A percentile compares a stretch with the other conserved stretches of the same genome.
Conservation (phyloP, 2,329 filamentous ascomycete genomes). For the Pseudogymnoascus sp. region DNA sequence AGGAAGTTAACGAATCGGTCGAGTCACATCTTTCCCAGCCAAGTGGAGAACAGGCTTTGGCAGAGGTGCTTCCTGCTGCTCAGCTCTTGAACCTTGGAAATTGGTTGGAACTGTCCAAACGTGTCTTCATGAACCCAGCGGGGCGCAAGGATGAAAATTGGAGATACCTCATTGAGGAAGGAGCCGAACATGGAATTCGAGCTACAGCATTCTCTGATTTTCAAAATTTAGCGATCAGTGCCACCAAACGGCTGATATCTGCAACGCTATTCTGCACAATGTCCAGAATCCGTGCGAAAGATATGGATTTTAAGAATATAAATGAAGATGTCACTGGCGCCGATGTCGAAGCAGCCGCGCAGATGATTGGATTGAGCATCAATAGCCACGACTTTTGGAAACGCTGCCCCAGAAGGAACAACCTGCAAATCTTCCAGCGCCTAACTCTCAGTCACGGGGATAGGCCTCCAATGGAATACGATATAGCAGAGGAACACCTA, state of each 20-base stretch:
- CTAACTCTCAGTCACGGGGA: constrained; percentile 18
- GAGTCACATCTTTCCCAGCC: constrained; percentile 17
- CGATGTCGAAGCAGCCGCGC: constrained; percentile 45
- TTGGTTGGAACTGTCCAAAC: constrained; percentile 58
- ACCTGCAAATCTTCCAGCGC: constrained; percentile 41
- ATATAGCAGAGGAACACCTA: constrained; percentile 27
- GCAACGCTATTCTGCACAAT: constrained; percentile 63
- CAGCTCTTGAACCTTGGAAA: constrained; percentile 50
- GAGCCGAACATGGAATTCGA: constrained; percentile 58
- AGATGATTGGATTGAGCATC: constrained; percentile 44
- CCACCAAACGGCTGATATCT: constrained; percentile 65
- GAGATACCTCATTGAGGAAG: constrained; percentile 47
- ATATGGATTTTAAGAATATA: not conserved
- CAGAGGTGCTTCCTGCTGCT: constrained; percentile 40
- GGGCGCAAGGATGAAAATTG: constrained; percentile 58
- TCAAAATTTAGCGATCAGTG: constrained; percentile 55
- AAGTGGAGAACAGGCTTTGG: constrained; percentile 20
- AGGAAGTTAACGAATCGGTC: constrained; percentile 20
- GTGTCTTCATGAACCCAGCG: constrained; percentile 67
- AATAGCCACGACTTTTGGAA: constrained; percentile 45
- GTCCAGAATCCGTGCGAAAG: constrained; percentile 54
- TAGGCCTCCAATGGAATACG: constrained; percentile 28
- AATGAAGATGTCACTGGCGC: constrained; percentile 2
- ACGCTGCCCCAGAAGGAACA: constrained; percentile 43
- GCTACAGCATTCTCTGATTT: constrained; percentile 72